phyloP scores from a whole-genome alignment of 1,284 basidiomycete species.

The Stereum hirsutum region DNA sequence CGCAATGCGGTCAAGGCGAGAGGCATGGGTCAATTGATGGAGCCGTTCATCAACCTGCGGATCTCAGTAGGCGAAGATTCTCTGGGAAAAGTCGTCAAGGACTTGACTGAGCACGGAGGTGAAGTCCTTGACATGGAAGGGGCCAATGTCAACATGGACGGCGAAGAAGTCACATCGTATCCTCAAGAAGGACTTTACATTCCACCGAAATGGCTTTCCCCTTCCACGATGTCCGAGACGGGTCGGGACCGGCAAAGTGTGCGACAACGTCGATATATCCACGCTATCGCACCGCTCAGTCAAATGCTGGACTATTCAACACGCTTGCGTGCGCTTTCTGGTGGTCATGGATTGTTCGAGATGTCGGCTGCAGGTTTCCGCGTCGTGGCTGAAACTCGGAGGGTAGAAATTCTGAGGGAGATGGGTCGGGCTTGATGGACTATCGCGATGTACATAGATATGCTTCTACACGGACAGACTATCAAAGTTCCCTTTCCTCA shows the following conservation, averaged over 20 bases:
- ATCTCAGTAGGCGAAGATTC: constrained; percentile 55
- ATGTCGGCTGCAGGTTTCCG: constrained; percentile 73
- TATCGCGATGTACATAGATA: constrained; percentile 1
- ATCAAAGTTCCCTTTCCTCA: constrained; percentile 50
- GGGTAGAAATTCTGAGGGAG: constrained; percentile 62
- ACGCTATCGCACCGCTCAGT: constrained; percentile 68
- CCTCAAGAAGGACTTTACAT: constrained; percentile 58
- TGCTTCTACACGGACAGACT: not conserved
- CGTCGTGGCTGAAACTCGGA: constrained; percentile 47
- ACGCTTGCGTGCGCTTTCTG: constrained; percentile 71
- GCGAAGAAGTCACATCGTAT: constrained; percentile 39
- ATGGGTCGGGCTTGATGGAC: constrained; percentile 53
- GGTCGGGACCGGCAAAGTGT: constrained; percentile 17
- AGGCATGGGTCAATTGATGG: constrained; percentile 62
- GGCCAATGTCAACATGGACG: constrained; percentile 23
- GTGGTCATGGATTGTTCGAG: constrained; percentile 75
- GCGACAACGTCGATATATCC: constrained; percentile 47
- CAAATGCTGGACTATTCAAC: constrained; percentile 76
- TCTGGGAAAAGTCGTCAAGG: constrained; percentile 68
- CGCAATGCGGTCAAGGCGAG: constrained; percentile 48
- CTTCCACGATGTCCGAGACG: constrained; percentile 38
- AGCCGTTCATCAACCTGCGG: constrained; percentile 63
- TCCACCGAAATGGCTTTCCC: constrained; percentile 64
- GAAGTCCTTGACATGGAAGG: constrained; percentile 61
- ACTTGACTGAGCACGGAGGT: constrained; percentile 67